Conservation (phyloP, 2,329 filamentous ascomycete genomes). For the Aaosphaeria pasadenensis region DNA sequence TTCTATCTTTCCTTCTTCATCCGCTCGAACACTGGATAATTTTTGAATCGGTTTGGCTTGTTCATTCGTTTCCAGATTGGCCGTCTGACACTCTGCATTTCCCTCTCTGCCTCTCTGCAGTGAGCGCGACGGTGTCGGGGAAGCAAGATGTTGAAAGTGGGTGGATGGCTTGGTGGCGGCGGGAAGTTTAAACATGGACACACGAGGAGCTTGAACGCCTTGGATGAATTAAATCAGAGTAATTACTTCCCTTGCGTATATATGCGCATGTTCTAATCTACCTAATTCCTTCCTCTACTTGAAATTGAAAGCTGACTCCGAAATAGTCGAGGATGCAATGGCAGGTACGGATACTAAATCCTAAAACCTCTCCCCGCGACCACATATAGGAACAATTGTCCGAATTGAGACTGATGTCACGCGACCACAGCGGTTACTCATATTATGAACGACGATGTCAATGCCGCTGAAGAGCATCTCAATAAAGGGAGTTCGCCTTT, state of each 20-base stretch:
- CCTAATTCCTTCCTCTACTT: not conserved
- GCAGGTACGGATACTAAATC: slow-evolving; percentile 32
- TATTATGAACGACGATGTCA: slow-evolving; percentile 89
- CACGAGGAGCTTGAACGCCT: slow-evolving; percentile 55
- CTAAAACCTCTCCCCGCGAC: not conserved
- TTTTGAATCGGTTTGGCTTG: no score
- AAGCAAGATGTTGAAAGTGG: slow-evolving; percentile 28
- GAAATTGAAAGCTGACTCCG: not conserved
- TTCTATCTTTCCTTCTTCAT: no score
- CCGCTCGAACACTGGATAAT: no score
- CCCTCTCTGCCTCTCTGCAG: no score
- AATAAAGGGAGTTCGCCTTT: slow-evolving; percentile 77
- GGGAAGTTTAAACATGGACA: slow-evolving; percentile 36
- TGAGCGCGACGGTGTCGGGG: no score
- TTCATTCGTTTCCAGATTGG: no score
- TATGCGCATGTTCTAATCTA: slow-evolving; percentile 12
- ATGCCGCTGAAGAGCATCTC: slow-evolving; percentile 72
- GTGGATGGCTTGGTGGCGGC: slow-evolving; percentile 40
- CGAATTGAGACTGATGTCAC: slow-evolving; percentile 19
- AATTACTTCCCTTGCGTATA: slow-evolving; percentile 1
- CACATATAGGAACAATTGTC: not conserved
- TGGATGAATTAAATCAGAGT: slow-evolving; percentile 59
- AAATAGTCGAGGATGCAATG: slow-evolving; percentile 46
- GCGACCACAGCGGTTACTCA: slow-evolving; percentile 57
- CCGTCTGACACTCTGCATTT: no score